Conservation (phyloP, 2,329 filamentous ascomycete species). For the Alternaria ethzedia region DNA sequence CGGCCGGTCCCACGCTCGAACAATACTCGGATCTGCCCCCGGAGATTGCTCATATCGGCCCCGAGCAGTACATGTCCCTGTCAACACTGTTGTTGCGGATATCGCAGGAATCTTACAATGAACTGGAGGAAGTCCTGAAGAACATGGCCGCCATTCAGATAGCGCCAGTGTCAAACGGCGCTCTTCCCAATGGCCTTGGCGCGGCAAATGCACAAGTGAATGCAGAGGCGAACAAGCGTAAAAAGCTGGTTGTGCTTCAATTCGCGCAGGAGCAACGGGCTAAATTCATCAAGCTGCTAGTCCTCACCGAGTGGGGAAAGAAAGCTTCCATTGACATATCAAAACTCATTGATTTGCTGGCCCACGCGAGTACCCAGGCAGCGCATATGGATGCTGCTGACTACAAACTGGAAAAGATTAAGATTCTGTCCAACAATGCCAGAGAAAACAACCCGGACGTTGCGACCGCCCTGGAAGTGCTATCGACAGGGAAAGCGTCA, state of each 20-base stretch:
- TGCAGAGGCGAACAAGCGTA: slow-evolving; percentile 51
- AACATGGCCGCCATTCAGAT: slow-evolving; percentile 73
- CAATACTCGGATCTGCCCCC: slow-evolving; percentile 52
- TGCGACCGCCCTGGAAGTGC: slow-evolving; percentile 82
- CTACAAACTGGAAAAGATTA: slow-evolving; percentile 69
- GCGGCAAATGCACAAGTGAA: slow-evolving; percentile 39
- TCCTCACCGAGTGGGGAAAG: slow-evolving; percentile 89
- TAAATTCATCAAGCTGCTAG: slow-evolving; percentile 90
- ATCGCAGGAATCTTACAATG: slow-evolving; percentile 82
- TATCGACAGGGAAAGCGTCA: slow-evolving; percentile 77
- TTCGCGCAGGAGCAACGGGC: slow-evolving; percentile 81
- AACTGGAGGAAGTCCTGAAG: slow-evolving; percentile 72
- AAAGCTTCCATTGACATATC: slow-evolving; percentile 70
- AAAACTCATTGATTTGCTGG: slow-evolving; percentile 85
- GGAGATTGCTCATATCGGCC: slow-evolving; percentile 71
- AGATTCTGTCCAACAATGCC: slow-evolving; percentile 72
- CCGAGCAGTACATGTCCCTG: slow-evolving; percentile 74
- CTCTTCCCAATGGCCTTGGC: slow-evolving; percentile 48
- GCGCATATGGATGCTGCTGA: slow-evolving; percentile 54
- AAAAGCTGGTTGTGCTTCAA: slow-evolving; percentile 76
- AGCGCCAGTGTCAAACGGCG: slow-evolving; percentile 58
- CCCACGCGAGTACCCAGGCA: slow-evolving; percentile 63
- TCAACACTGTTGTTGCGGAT: slow-evolving; percentile 77
- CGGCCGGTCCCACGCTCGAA: slow-evolving; percentile 13
- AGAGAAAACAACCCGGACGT: slow-evolving; percentile 90